Percentiles rank a stretch among this genome's conserved stretches.
These are phyloP conservation scores for Dittrichia graveolens DNA, from an alignment of 129 eudicot species.

Conservation along the genomic window DNA sequence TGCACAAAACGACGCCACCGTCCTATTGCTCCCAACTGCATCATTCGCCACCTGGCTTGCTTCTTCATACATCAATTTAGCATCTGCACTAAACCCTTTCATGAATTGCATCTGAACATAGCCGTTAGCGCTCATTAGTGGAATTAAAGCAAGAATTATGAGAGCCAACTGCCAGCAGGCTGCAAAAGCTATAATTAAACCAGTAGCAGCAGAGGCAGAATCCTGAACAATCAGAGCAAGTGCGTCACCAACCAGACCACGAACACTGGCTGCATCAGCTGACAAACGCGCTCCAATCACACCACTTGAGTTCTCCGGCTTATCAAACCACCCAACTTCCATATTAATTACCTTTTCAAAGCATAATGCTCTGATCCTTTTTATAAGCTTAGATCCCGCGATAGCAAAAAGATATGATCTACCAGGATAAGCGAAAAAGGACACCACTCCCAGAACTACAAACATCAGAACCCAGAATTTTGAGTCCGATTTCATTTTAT, in stretches of 20 bases:
- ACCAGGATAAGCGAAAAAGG: constrained; percentile 63
- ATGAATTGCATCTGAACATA: constrained; percentile 66
- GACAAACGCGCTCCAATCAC: constrained; percentile 81
- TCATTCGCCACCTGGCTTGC: constrained; percentile 92
- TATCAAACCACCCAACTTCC: constrained; percentile 94
- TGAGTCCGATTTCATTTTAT: constrained; percentile 53
- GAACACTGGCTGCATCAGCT: constrained; percentile 74
- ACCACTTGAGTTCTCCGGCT: constrained; percentile 76
- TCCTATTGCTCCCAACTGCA: constrained; percentile 91
- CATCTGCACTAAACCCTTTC: constrained; percentile 92
- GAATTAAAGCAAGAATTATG: constrained; percentile 67
- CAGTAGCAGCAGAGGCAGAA: constrained; percentile 48
- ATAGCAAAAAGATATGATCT: constrained; percentile 66
- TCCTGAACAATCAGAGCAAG: constrained; percentile 80
- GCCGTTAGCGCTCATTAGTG: constrained; percentile 70
- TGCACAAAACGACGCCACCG: constrained; percentile 90
- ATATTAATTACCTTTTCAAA: constrained; percentile 72
- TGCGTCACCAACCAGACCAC: constrained; percentile 80
- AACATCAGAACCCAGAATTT: constrained; percentile 77
- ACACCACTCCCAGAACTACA: constrained; percentile 53
- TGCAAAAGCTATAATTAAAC: constrained; percentile 63
- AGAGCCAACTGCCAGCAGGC: constrained; percentile 88
- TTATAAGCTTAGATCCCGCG: constrained; percentile 73
- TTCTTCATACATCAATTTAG: constrained; percentile 86
- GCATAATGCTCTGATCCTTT: constrained; percentile 66